Evolutionary conservation across 2,329 filamentous ascomycete genomes (phyloP).

Genomic region (Magnaporthales sp.): DNA sequence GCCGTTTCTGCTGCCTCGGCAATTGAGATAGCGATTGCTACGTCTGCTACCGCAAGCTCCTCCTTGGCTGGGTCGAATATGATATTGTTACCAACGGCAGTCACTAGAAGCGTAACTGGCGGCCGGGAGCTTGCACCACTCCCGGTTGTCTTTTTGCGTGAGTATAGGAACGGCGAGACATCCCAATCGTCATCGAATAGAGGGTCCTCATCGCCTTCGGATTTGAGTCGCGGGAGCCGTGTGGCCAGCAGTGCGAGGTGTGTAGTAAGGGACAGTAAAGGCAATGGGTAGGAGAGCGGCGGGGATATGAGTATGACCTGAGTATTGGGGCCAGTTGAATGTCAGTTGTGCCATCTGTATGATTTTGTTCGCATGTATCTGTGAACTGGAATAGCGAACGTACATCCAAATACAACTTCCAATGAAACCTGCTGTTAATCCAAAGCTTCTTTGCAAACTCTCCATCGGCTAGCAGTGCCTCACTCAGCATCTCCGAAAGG

Average conservation of each 20-base stretch:
- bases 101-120: slow-evolving; percentile 83
- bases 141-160: neutral
- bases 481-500: slow-evolving; percentile 76
- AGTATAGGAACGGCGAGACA: slow-evolving; percentile 67
- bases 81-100: slow-evolving; percentile 77
- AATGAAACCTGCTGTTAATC: slow-evolving; percentile 90
- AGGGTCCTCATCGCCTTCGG: slow-evolving; percentile 88
- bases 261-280: slow-evolving; percentile 83
- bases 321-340: neutral
- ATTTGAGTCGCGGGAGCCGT: slow-evolving; percentile 74
- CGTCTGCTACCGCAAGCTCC: slow-evolving; percentile 88
- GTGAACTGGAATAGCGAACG: slow-evolving; percentile 23
- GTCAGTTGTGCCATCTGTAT: neutral
- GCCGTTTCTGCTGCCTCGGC: slow-evolving; percentile 30
- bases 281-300: slow-evolving; percentile 85
- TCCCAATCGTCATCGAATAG: slow-evolving; percentile 99
- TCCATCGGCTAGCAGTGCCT: slow-evolving; percentile 71
- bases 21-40: slow-evolving; percentile 77
- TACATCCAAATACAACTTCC: slow-evolving; percentile 93
- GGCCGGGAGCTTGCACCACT: slow-evolving; percentile 43
- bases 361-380: neutral
- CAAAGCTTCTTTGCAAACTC: slow-evolving; percentile 62
- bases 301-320: slow-evolving; percentile 91
- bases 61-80: slow-evolving; percentile 90
- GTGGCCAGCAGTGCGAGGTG: slow-evolving; percentile 89